Evolutionary conservation across 352 stramenopile genomes (phyloP).

Genomic region (Globisporangium mamillatum): DNA sequence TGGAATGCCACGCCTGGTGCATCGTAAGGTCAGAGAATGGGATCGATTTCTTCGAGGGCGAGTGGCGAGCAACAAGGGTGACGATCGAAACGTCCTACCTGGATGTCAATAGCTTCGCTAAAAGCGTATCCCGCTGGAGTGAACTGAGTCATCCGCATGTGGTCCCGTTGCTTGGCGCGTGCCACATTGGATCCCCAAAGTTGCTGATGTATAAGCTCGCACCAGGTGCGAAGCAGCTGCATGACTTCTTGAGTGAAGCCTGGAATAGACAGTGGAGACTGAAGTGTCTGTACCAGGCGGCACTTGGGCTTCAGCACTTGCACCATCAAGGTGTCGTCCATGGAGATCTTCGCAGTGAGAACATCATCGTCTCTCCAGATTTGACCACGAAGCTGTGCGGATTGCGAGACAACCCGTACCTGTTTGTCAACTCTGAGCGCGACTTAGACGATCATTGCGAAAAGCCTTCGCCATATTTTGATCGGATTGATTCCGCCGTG

Average conservation of each 20-base stretch:
- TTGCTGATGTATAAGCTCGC: background rate
- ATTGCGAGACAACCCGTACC: background rate
- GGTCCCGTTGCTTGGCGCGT: background rate
- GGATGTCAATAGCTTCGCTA: background rate
- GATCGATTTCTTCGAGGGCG: background rate
- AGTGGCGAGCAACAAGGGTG: background rate
- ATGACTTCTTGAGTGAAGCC: background rate
- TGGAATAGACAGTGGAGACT: background rate
- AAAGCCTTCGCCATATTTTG: background rate
- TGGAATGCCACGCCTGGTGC: background rate
- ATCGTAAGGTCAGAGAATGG: background rate
- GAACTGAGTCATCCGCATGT: slow-evolving; percentile 4
- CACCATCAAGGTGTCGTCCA: background rate
- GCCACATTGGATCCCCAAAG: background rate
- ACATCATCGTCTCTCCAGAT: background rate
- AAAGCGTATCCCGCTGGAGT: slow-evolving; percentile 1
- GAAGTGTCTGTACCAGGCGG: slow-evolving; percentile 21
- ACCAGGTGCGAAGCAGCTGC: background rate
- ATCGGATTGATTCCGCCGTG: background rate
- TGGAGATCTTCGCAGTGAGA: background rate
- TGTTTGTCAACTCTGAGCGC: background rate
- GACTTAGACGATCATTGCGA: background rate
- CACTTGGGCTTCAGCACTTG: slow-evolving; percentile 14
- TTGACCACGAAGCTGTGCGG: background rate
- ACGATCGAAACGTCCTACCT: background rate